Conservation (phyloP, 108 stramenopile genomes). For the Cyclotella sp. region DNA sequence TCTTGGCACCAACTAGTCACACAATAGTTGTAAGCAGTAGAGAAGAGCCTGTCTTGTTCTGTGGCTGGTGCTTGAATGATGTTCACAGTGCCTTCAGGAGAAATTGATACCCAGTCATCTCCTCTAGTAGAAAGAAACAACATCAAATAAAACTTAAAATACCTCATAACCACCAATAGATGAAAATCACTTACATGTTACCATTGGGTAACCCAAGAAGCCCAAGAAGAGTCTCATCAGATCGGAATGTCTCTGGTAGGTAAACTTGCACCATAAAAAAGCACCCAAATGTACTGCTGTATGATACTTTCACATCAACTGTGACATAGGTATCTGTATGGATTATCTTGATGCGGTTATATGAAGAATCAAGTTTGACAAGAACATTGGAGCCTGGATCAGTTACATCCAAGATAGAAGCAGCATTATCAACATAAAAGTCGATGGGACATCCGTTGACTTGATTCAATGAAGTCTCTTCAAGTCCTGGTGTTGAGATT, state of each 20-base stretch:
- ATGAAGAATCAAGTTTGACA: neutral
- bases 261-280: slow-evolving; percentile 15
- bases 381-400: neutral
- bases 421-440: slow-evolving; percentile 18
- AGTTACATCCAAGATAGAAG: neutral
- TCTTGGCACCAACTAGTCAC: too few species aligned
- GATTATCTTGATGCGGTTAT: neutral
- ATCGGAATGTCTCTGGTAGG: slow-evolving; percentile 1
- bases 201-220: slow-evolving; percentile 19
- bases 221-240: slow-evolving; percentile 21
- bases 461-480: neutral
- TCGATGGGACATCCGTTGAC: slow-evolving; percentile 23
- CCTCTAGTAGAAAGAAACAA: neutral
- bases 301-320: slow-evolving; percentile 4
- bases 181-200: neutral
- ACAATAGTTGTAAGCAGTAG: slow-evolving; percentile 28
- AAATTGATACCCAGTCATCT: slow-evolving; percentile 11
- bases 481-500: slow-evolving; percentile 13
- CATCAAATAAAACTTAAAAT: neutral
- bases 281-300: slow-evolving; percentile 20
- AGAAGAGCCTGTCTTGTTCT: slow-evolving; percentile 16
- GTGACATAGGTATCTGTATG: slow-evolving; percentile 2
- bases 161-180: neutral
- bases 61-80: neutral
- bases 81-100: neutral